Evolutionary conservation across 2,329 filamentous ascomycete genomes (phyloP).

Genomic region (Cladosporium sp.): DNA sequence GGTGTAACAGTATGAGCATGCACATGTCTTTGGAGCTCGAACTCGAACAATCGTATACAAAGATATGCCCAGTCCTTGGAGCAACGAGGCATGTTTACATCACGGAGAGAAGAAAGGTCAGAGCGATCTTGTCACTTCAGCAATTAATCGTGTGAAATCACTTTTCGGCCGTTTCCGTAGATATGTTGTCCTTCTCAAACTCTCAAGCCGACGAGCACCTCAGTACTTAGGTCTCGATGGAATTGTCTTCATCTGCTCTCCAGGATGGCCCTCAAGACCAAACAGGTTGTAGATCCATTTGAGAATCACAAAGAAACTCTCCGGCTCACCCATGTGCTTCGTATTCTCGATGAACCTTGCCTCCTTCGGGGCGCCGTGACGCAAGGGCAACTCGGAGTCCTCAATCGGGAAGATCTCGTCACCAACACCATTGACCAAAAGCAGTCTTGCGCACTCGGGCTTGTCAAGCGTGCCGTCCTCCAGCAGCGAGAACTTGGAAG

Average conservation of each 20-base stretch:
- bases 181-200: neutral
- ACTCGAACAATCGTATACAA: too few relatives aligned
- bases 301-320: conserved; percentile 50
- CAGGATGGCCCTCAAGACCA: conserved; percentile 44
- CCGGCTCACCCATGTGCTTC: conserved; percentile 56
- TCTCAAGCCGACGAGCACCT: neutral
- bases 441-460: conserved; percentile 48
- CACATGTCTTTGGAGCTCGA: too few relatives aligned
- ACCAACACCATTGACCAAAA: conserved; percentile 59
- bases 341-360: conserved; percentile 45
- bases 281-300: conserved; percentile 53
- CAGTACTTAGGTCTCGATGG: conserved; percentile 48
- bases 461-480: conserved; percentile 56
- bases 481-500: conserved; percentile 55
- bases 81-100: neutral
- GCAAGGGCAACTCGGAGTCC: conserved; percentile 57
- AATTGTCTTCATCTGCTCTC: conserved; percentile 48
- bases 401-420: conserved; percentile 65
- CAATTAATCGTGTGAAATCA: too few relatives aligned
- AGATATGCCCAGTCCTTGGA: too few relatives aligned
- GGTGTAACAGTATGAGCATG: neutral
- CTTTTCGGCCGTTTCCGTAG: too few relatives aligned
- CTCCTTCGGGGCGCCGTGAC: conserved; percentile 56
- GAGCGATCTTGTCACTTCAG: neutral
- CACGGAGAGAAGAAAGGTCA: neutral